Base-by-base conservation (phyloP, 1,139 yeast species). In the Schizosaccharomyces versatilis region DNA sequence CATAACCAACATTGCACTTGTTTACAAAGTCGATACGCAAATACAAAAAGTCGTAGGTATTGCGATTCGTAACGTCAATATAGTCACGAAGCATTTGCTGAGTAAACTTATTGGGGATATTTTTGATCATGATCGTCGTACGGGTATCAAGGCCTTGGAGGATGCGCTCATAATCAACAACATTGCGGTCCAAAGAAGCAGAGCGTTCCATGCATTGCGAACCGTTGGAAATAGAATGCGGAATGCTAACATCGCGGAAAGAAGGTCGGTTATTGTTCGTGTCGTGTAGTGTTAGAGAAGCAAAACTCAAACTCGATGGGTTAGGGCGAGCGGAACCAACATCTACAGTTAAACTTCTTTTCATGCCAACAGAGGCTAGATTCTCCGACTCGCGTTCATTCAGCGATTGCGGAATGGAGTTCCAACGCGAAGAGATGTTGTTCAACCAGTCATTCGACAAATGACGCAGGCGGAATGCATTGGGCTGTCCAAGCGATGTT, bases 1-100 rank as follows among this genome's bases (percentile, higher is more conserved):
- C 78, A 62, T 74, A 74, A 7, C 61, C 61, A 36, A 59, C 61
- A 40, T 74, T 74, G 67, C 78, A 73, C 59, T 68, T 69, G 62
- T 72, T 74, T 56, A 67, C 68, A 62, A 73, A 74, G 61, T 74
- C 78, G 58, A 74, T 73, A 56, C 78, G 67, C 57, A 74, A 62
- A 60, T 74, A 78, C 57, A 78, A 66, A 64, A 77, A 77, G 61
- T 76, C 79, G 61, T 76, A 77, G 55, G 76, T 71, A 58, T 72
- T 67, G 24, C 49, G 24, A 15, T 51, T 47, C 41, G 77, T 72
- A 38, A 62, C 66, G 59, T 74, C 77, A 41, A 75, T 61, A 59
- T 71, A 70, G 38, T 67, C 68, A 59, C 74, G 71, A 41, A 75
- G 67, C 62, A 70, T 68, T 41, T 68, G 64, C 59, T 73, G 75